Conservation (phyloP, 257 asterid species). For the Paulownia fortunei region DNA sequence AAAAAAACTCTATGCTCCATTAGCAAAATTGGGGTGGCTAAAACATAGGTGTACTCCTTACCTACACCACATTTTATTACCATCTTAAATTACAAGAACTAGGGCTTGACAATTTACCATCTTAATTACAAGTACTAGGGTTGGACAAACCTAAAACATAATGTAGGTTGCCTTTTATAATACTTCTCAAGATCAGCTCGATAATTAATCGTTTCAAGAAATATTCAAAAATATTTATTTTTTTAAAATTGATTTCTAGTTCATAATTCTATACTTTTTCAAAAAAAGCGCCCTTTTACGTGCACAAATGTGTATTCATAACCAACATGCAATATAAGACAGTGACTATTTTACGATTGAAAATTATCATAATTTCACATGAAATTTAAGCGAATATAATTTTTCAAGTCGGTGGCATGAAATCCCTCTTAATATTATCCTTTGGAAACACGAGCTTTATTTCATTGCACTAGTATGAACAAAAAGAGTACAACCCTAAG, state of each 20-base stretch:
- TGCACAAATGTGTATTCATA: background rate
- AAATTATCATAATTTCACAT: background rate
- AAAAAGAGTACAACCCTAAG: background rate
- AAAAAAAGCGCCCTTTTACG: background rate
- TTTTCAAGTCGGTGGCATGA: background rate
- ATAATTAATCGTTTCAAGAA: no score
- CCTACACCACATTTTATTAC: background rate
- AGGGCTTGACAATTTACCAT: conserved; percentile 13
- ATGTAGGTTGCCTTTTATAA: background rate
- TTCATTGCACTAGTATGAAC: no score
- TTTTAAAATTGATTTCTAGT: background rate
- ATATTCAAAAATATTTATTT: no score
- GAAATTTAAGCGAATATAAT: background rate
- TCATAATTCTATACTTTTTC: no score
- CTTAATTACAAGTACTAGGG: conserved; percentile 5
- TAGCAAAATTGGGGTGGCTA: background rate
- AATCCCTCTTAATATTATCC: no score
- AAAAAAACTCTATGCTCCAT: no score
- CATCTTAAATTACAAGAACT: background rate
- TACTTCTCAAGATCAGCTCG: background rate
- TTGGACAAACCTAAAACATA: background rate
- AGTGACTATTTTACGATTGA: background rate
- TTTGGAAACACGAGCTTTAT: no score
- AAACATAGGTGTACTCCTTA: background rate
- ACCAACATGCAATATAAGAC: background rate